Evolutionary conservation across 2,329 filamentous ascomycete species (phyloP), one percentile per base, ranked within the genome.

Genomic region (Sporothrix pallida): DNA sequence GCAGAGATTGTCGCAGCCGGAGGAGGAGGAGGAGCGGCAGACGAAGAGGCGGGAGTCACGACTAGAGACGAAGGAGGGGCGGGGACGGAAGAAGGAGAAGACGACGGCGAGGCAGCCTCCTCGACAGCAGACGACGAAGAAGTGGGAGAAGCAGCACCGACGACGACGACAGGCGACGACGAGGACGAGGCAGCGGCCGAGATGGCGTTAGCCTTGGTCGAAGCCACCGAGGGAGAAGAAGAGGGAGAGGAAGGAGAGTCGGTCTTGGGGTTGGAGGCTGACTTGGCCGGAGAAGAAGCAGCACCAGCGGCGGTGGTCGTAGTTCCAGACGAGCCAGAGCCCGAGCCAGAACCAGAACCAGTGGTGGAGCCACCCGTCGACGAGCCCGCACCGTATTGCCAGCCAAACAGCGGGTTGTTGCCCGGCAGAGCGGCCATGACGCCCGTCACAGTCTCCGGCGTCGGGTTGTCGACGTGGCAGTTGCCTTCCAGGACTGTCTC

Each of bases 351-450:
- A 17, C 58, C 26, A 62, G 31, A 31, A 0, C 54, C 23, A 5
- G 54, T 15, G 7, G 20, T 58, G 20, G n/a, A n/a, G 15, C 26
- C 58, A 9, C 58, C 31, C 26, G 58, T 62, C 48, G 2, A 12
- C 26, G 42, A 12, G 42, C 67, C 68, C 23, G 76, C 79, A 73
- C 87, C 87, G 73, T 83, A 83, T 42, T 80, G 78, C 84, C 85
- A 91, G 63, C 87, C 85, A 52, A 83, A 83, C n/a, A 90, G 78
- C 3, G 84, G 83, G 81, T 88, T 87, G 80, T 85, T 82, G 42
- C 89, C 88, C 1, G 89, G 88, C 17, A 91, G 85, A 17, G 80
- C 79, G 17, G 79, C 77, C 75, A 91, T 76, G 42, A 81, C 79
- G 20, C 85, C 85, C 13, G 78, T 79, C 50, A 87, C 80, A 42